phyloP scores from a whole-genome alignment of 2,329 filamentous ascomycete species.

The Cordyceps militaris region DNA sequence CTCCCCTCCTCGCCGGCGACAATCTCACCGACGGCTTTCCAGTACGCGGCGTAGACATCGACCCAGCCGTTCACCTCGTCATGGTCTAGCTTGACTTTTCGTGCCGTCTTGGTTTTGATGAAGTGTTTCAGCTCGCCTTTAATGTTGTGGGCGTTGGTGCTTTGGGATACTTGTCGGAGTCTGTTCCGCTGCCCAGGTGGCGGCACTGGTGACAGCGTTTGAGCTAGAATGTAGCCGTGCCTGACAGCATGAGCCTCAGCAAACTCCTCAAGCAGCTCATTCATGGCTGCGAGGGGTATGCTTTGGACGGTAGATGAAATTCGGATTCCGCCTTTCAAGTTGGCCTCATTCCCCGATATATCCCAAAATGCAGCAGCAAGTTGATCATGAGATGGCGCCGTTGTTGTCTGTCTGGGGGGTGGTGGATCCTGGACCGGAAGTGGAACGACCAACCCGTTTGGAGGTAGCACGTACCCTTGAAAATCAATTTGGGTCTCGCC shows the following conservation, averaged over 20 bases:
- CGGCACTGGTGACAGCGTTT: conserved; percentile 65
- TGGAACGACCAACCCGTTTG: not conserved
- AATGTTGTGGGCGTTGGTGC: conserved; percentile 59
- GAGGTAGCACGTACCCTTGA: conserved; percentile 7
- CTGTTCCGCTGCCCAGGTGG: conserved; percentile 55
- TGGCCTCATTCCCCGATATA: not conserved
- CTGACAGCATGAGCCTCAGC: conserved; percentile 55
- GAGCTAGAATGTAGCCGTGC: conserved; percentile 67
- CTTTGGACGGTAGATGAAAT: not conserved
- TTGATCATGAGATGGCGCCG: not conserved
- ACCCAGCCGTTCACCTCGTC: conserved; percentile 75
- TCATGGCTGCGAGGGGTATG: conserved; percentile 46
- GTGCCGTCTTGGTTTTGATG: conserved; percentile 53
- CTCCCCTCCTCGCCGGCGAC: conserved; percentile 43
- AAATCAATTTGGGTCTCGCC: not conserved
- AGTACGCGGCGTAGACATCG: conserved; percentile 76
- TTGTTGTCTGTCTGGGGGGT: conserved; percentile 10
- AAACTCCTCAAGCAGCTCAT: conserved; percentile 67
- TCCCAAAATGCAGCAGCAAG: not conserved
- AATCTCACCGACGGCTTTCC: conserved; percentile 73
- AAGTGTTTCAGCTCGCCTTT: conserved; percentile 67
- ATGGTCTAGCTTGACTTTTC: conserved; percentile 47
- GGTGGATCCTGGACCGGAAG: conserved; percentile 1
- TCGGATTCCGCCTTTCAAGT: too few species aligned
- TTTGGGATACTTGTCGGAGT: conserved; percentile 63